phyloP scores from a whole-genome alignment of 2,329 filamentous ascomycete genomes.

The Ceratocystis destructans region DNA sequence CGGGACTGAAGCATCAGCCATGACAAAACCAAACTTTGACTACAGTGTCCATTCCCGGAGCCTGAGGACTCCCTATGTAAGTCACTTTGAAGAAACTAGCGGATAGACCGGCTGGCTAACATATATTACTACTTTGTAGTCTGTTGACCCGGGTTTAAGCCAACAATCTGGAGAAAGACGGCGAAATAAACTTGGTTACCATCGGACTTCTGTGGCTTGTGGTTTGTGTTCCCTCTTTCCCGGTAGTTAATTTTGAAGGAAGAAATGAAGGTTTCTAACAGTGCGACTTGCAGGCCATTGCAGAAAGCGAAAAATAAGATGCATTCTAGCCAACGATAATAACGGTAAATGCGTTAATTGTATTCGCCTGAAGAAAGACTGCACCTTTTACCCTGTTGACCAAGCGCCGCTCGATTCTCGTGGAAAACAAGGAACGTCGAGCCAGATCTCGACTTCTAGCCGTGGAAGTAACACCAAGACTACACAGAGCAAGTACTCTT shows the following conservation, averaged over 20 bases:
- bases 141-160: constrained; percentile 25
- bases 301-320: constrained; percentile 84
- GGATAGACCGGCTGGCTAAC: constrained; percentile 15
- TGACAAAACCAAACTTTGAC: neutral
- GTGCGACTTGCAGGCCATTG: constrained; percentile 55
- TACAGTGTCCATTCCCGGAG: neutral
- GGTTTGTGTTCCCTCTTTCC: constrained; percentile 49
- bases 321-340: constrained; percentile 59
- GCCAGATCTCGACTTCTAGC: neutral
- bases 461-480: neutral
- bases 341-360: constrained; percentile 80
- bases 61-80: constrained; percentile 1
- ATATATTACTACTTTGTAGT: constrained; percentile 27
- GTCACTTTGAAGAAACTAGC: constrained; percentile 25
- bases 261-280: neutral
- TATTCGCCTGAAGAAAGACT: constrained; percentile 87
- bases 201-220: constrained; percentile 88
- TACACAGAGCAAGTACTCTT: constrained; percentile 24
- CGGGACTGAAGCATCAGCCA: neutral
- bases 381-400: constrained; percentile 82
- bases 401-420: constrained; percentile 41
- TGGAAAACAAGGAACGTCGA: constrained; percentile 31
- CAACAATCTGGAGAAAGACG: constrained; percentile 37
- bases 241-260: neutral
- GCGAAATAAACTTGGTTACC: constrained; percentile 88